A percentile compares a stretch with the other conserved stretches of the same genome.
Evolutionary conservation across 495 filamentous ascomycete species (phyloP).

Genomic region (Xylaria telfairii): DNA sequence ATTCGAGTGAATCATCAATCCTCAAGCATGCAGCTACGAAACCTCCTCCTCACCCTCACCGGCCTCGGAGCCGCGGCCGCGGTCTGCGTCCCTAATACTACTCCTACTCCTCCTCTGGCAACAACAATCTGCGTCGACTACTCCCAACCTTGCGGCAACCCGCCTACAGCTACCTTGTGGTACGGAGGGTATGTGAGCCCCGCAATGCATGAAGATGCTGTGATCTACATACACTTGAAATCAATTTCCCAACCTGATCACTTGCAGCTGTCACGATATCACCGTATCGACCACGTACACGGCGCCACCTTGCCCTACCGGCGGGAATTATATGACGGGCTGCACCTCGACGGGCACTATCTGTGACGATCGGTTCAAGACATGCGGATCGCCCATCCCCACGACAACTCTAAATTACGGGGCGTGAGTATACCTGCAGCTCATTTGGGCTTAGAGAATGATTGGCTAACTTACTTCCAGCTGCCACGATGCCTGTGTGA

Average conservation of each 20-base stretch:
- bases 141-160: conserved; percentile 12
- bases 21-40: conserved; percentile 19
- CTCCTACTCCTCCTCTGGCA: too few relatives aligned
- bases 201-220: background rate
- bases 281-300: conserved; percentile 10
- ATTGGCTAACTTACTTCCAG: conserved; percentile 9
- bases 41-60: conserved; percentile 3
- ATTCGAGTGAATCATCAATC: background rate
- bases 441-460: background rate
- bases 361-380: conserved; percentile 33
- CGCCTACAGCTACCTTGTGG: conserved; percentile 18
- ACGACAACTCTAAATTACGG: conserved; percentile 37
- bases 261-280: conserved; percentile 23
- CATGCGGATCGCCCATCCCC: conserved; percentile 34
- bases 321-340: background rate
- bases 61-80: conserved; percentile 17
- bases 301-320: conserved; percentile 27
- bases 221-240: background rate
- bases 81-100: conserved; percentile 15
- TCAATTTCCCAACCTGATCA: background rate
- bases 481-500: conserved; percentile 25
- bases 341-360: conserved; percentile 35
- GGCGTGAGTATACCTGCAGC: conserved; percentile 27
- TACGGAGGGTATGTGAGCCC: conserved; percentile 21
- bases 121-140: conserved; percentile 17